Evolutionary conservation across 805 yeast species (phyloP).

Genomic region (Zygosaccharomyces rouxii): DNA sequence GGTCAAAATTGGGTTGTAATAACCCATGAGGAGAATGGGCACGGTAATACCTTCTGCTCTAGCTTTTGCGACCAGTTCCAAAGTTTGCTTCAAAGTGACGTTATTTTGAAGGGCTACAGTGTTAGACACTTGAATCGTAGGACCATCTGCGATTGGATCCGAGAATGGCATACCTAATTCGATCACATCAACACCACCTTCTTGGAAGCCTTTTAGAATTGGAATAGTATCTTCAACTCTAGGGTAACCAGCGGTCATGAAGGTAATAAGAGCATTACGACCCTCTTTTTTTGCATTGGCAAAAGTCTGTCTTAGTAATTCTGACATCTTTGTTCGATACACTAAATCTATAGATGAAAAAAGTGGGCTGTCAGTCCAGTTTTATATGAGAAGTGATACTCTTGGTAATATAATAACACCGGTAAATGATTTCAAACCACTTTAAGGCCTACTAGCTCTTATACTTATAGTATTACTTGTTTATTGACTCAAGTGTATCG

Average conservation of each 20-base stretch:
- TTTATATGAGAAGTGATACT: neutral
- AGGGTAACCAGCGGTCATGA: slow-evolving; percentile 94
- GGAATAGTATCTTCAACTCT: slow-evolving; percentile 83
- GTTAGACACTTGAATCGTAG: slow-evolving; percentile 90
- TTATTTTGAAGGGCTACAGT: slow-evolving; percentile 79
- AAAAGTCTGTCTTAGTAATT: slow-evolving; percentile 48
- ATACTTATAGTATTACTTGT: too few species aligned
- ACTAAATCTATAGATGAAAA: neutral
- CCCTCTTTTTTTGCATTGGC: slow-evolving; percentile 54
- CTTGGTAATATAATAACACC: neutral
- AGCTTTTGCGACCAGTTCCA: slow-evolving; percentile 71
- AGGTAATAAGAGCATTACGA: slow-evolving; percentile 86
- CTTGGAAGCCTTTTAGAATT: slow-evolving; percentile 80
- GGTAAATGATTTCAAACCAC: neutral
- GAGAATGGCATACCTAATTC: slow-evolving; percentile 96
- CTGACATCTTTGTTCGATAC: slow-evolving; percentile 25
- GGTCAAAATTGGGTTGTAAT: slow-evolving; percentile 87
- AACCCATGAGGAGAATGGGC: slow-evolving; percentile 94
- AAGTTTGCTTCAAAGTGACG: slow-evolving; percentile 60
- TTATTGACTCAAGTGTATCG: neutral
- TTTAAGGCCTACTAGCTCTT: too few species aligned
- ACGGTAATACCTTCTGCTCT: slow-evolving; percentile 78
- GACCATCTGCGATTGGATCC: slow-evolving; percentile 99
- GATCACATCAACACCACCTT: slow-evolving; percentile 91
- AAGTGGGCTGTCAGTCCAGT: neutral